Evolutionary conservation across 768 basidiomycete species (phyloP).

Genomic region (Podaxis carcinomalis): DNA sequence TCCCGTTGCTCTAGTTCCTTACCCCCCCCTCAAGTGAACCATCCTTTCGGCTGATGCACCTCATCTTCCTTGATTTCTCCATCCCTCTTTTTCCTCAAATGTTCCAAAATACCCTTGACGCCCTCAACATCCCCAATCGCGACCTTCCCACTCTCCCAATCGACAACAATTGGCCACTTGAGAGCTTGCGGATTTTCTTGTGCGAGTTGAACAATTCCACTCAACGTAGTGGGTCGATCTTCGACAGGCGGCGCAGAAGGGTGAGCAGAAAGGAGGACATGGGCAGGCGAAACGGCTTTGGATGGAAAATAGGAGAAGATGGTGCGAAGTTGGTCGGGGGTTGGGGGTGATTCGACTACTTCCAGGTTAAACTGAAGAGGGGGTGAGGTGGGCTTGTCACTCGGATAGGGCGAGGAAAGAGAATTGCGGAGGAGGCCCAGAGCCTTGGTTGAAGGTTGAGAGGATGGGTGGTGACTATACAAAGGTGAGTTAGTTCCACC

Average conservation of each 20-base stretch:
- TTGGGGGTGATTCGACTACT: conserved; percentile 65
- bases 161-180: conserved; percentile 79
- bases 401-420: conserved; percentile 59
- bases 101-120: conserved; percentile 64
- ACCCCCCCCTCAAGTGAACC: conserved; percentile 37
- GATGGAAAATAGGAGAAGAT: conserved; percentile 60
- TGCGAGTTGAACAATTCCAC: conserved; percentile 47
- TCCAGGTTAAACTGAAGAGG: conserved; percentile 71
- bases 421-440: conserved; percentile 56
- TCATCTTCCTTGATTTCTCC: conserved; percentile 51
- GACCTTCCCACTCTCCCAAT: conserved; percentile 66
- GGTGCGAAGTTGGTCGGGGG: conserved; percentile 59
- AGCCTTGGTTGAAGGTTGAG: conserved; percentile 61
- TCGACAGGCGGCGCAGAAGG: conserved; percentile 41
- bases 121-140: conserved; percentile 65
- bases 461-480: conserved; percentile 58
- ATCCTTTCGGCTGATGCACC: conserved; percentile 46
- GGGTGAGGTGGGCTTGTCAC: conserved; percentile 33
- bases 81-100: conserved; percentile 59
- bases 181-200: conserved; percentile 53
- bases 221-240: conserved; percentile 32
- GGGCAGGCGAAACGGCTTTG: conserved; percentile 31
- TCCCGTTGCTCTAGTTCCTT: neutral
- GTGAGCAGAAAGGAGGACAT: conserved; percentile 59
- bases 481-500: neutral